These are phyloP conservation scores for Lathyrus oleraceus DNA, from an alignment of 306 rosid genomes.

Conservation along the genomic window DNA sequence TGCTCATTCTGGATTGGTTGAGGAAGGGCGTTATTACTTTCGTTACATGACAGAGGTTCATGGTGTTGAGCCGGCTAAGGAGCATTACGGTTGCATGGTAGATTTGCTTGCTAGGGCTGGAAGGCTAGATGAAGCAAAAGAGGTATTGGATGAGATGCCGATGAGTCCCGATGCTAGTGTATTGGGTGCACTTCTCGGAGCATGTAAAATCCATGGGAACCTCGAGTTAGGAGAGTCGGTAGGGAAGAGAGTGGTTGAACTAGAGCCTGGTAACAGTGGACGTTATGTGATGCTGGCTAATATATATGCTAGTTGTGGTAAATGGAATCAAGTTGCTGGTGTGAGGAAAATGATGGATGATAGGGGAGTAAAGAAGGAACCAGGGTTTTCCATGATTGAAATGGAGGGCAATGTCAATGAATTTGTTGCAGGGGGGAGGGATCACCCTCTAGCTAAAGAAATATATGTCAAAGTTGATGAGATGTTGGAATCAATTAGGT, in stretches of 20 bases:
- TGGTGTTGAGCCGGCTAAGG: neutral
- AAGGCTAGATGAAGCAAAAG: neutral
- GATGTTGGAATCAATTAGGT: neutral
- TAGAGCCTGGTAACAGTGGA: neutral
- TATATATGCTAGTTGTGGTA: neutral
- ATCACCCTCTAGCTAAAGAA: constrained; percentile 1
- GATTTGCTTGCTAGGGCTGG: neutral
- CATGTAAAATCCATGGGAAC: neutral
- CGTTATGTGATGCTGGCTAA: neutral
- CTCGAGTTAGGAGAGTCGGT: neutral
- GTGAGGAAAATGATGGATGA: constrained; percentile 3
- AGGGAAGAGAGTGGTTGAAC: constrained; percentile 5
- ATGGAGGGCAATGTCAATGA: constrained; percentile 1
- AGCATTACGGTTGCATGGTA: neutral
- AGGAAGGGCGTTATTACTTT: neutral
- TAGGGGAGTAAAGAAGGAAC: neutral
- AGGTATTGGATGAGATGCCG: neutral
- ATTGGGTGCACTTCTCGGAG: neutral
- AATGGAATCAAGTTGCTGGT: neutral
- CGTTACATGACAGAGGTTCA: neutral
- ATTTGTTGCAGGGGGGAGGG: neutral
- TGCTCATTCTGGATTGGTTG: neutral
- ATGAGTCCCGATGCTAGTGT: neutral
- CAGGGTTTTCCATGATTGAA: neutral
- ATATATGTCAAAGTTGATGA: neutral